Conservation (phyloP, 2,329 filamentous ascomycete genomes). For the Stagonosporopsis vannaccii region DNA sequence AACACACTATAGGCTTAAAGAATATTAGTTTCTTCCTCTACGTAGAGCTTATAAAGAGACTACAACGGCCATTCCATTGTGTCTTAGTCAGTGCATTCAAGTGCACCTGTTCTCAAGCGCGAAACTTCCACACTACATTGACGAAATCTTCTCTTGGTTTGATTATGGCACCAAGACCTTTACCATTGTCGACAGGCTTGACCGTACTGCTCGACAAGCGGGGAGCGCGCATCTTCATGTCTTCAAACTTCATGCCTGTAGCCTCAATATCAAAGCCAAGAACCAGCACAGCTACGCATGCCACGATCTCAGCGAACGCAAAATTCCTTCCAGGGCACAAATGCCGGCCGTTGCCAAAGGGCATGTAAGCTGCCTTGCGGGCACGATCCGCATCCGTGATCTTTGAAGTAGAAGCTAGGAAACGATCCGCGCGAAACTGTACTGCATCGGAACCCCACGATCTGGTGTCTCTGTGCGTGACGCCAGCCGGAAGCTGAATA, state of each 20-base stretch:
- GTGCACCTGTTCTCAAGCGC: background rate
- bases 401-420: background rate
- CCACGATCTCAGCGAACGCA: constrained; percentile 2
- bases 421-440: background rate
- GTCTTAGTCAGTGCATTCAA: too few relatives aligned
- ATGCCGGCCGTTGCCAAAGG: background rate
- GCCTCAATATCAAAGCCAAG: constrained; percentile 3
- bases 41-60: too few relatives aligned
- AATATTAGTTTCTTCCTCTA: background rate
- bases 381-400: background rate
- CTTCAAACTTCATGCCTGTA: background rate
- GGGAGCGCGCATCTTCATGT: background rate
- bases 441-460: background rate
- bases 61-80: too few relatives aligned
- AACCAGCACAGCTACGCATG: background rate
- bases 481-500: background rate
- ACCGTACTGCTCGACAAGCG: constrained; percentile 2
- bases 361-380: background rate
- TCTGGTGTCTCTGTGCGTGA: background rate
- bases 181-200: background rate
- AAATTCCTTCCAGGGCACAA: constrained; percentile 2
- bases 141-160: background rate
- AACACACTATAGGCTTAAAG: background rate
- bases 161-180: background rate
- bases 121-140: background rate